Base-by-base conservation (phyloP, 371 early-diverging fungal species). In the Dinochytrium kinnereticum region DNA sequence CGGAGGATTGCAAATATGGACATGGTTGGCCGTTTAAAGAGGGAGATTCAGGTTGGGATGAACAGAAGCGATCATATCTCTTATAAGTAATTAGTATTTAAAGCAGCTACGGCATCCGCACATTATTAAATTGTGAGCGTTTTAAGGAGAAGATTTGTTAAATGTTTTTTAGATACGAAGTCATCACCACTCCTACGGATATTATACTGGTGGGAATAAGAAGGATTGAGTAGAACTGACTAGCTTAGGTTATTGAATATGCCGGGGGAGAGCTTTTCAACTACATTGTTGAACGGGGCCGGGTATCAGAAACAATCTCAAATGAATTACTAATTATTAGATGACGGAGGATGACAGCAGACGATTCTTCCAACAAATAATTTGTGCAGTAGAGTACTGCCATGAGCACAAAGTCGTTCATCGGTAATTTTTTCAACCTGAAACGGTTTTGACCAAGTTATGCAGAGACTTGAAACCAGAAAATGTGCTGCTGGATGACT, bases 331-430 rank as follows among this genome's bases (percentile, higher is more conserved):
- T 24, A 39, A 1, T 30, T 10, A 1, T 15, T 77, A 94, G 91
- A 91, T 97, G 91, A 82, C 89, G 39, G 98, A 97, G 81, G 90
- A 90, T 78, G 96, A 96, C 72, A 95, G 94, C 0, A 86, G 97
- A 44, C 81, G 93, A 36, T 95, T 97, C 81, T 98, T 98, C 80
- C 96, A 96, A 82, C 99, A 99, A 84, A 93, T 99, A 38, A 92
- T 99, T 33, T 95, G 94, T 77, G 99, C 99, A 0, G 93, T 99
- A 17, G 96, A 97, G 78, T 99, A 97, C 82, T 99, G 99, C 82
- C 99, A 99, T 84, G 88, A 95, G 59, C 94, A 95, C 77, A 96
- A 95, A 70, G 97, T 99, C 78, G 97, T 97, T 38, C 99, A 99
- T 82, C 88, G 98, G 87, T 87, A 75, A 72, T 65, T 1, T 15